A percentile compares a stretch with the other conserved stretches of the same genome.
These are phyloP conservation scores for Ogataea kodamae DNA, from an alignment of 805 yeast genomes.

Conservation along the genomic window DNA sequence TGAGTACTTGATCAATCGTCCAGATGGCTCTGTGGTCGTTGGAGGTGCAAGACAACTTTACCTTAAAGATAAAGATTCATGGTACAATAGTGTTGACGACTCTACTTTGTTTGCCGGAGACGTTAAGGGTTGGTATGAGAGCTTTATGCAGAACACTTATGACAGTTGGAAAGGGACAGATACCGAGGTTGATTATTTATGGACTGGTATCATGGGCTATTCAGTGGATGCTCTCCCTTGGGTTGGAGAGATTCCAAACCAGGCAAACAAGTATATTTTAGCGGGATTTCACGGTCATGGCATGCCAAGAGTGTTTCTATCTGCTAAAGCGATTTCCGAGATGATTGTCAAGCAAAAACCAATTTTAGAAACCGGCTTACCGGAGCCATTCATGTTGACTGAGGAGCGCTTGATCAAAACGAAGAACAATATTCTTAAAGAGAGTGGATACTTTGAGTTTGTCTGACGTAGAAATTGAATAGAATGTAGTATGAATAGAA, in stretches of 20 bases:
- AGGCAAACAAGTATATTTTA: conserved; percentile 33
- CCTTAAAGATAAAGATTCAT: conserved; percentile 22
- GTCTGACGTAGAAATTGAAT: too few species aligned
- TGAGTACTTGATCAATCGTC: conserved; percentile 36
- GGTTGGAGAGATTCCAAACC: conserved; percentile 42
- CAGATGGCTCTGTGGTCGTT: conserved; percentile 35
- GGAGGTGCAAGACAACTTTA: conserved; percentile 31
- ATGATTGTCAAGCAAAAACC: too few species aligned
- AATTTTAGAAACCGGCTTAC: too few species aligned
- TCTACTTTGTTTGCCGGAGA: conserved; percentile 26
- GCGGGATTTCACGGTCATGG: conserved; percentile 53
- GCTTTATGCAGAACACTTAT: conserved; percentile 32
- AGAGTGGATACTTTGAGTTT: too few species aligned
- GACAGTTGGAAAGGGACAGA: conserved; percentile 32
- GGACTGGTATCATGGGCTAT: conserved; percentile 48
- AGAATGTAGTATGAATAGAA: too few species aligned
- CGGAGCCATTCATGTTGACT: too few species aligned
- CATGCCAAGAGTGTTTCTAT: conserved; percentile 43
- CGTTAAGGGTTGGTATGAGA: conserved; percentile 23
- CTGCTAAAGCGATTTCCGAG: too few species aligned
- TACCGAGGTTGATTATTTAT: conserved; percentile 28
- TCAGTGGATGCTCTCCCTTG: conserved; percentile 39
- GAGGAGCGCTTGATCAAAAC: too few species aligned
- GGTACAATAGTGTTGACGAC: conserved; percentile 36
- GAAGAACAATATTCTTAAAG: too few species aligned